Evolutionary conservation across 1,284 basidiomycete genomes (phyloP).

Genomic region (Porphyrellus sp.): DNA sequence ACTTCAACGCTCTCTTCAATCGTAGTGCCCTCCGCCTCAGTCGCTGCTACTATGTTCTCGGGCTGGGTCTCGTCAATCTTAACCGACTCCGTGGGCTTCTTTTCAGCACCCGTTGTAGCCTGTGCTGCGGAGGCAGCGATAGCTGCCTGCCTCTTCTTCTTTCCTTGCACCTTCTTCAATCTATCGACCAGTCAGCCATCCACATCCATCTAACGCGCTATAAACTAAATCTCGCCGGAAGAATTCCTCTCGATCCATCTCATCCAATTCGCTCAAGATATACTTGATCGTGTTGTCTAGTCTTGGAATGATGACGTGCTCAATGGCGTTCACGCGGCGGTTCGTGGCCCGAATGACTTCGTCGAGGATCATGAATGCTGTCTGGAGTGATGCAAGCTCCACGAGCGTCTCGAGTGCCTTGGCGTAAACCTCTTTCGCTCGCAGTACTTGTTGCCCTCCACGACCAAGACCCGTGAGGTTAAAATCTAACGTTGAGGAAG

Average conservation of each 20-base stretch:
- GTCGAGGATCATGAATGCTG: constrained; percentile 97
- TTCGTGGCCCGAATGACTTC: constrained; percentile 99
- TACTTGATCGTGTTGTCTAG: constrained; percentile 98
- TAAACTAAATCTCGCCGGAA: constrained; percentile 60
- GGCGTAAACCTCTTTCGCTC: constrained; percentile 92
- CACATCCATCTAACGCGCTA: background rate
- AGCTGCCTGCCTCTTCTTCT: constrained; percentile 76
- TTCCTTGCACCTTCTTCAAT: constrained; percentile 94
- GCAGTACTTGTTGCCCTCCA: constrained; percentile 95
- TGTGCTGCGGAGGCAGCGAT: constrained; percentile 28
- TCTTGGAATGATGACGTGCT: constrained; percentile 94
- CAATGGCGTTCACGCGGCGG: constrained; percentile 97
- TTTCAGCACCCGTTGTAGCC: constrained; percentile 18
- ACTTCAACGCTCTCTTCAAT: constrained; percentile 21
- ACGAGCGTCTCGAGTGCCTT: constrained; percentile 97
- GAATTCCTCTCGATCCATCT: constrained; percentile 98
- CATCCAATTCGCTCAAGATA: constrained; percentile 92
- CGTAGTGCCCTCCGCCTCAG: constrained; percentile 20
- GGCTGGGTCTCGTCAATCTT: constrained; percentile 17
- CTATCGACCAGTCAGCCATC: constrained; percentile 38
- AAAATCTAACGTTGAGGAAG: constrained; percentile 62
- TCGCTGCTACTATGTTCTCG: constrained; percentile 32
- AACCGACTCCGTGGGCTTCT: constrained; percentile 28
- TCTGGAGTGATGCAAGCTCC: constrained; percentile 94
- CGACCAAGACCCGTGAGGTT: constrained; percentile 96